Conservation (phyloP, 352 stramenopile species). For the Peronospora belbahrii region DNA sequence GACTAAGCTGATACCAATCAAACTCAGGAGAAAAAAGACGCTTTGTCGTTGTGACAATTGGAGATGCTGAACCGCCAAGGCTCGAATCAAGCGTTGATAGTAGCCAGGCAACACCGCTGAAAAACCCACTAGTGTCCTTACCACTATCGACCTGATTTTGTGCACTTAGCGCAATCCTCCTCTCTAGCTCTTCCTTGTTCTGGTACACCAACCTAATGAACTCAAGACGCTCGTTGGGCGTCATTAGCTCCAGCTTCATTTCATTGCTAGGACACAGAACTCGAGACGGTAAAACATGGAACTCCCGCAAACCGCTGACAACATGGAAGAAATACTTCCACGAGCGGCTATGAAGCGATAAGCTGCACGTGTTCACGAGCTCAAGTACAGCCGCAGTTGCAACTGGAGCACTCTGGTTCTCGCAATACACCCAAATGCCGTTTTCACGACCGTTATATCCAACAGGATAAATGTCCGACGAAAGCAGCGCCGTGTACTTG, state of each 20-base stretch:
- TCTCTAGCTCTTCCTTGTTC: slow-evolving; percentile 50
- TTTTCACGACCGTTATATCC: slow-evolving; percentile 58
- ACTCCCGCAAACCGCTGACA: slow-evolving; percentile 50
- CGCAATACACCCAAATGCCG: slow-evolving; percentile 49
- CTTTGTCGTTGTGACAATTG: slow-evolving; percentile 9
- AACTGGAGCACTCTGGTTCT: slow-evolving; percentile 59
- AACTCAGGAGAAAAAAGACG: slow-evolving; percentile 22
- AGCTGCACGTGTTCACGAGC: slow-evolving; percentile 49
- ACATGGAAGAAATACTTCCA: slow-evolving; percentile 67
- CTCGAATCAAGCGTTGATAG: slow-evolving; percentile 58
- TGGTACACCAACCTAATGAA: slow-evolving; percentile 50
- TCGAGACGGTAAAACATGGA: slow-evolving; percentile 44
- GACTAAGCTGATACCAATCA: slow-evolving; percentile 25
- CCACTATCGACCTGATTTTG: slow-evolving; percentile 22
- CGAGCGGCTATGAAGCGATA: slow-evolving; percentile 37
- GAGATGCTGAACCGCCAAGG: slow-evolving; percentile 15
- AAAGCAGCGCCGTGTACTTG: slow-evolving; percentile 55
- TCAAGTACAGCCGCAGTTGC: slow-evolving; percentile 67
- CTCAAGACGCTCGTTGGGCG: slow-evolving; percentile 36
- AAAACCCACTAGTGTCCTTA: slow-evolving; percentile 37
- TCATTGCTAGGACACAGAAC: slow-evolving; percentile 35
- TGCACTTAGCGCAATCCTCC: slow-evolving; percentile 33
- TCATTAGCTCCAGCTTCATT: slow-evolving; percentile 33
- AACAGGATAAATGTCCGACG: slow-evolving; percentile 47
- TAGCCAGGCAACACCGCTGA: slow-evolving; percentile 67